These are phyloP conservation scores for Phaffia tasmanica DNA, from an alignment of 768 basidiomycete genomes.

Conservation along the genomic window DNA sequence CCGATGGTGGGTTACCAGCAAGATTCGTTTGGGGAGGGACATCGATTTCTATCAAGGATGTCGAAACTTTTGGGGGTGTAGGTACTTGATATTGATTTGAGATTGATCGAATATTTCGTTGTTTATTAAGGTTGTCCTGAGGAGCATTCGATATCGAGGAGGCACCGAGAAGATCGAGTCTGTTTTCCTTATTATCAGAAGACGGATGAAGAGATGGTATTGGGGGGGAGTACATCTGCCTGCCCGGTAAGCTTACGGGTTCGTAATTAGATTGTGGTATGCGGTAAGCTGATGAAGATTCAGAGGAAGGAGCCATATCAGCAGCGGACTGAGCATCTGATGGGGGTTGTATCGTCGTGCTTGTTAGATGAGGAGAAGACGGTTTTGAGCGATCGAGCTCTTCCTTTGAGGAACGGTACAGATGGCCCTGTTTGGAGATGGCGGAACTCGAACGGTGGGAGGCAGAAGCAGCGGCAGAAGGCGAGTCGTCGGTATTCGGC, in stretches of 20 bases:
- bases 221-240: not conserved
- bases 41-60: constrained; percentile 10
- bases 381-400: too few relatives aligned
- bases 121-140: not conserved
- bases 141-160: not conserved
- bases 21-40: not conserved
- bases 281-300: too few relatives aligned
- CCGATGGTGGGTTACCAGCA: not conserved
- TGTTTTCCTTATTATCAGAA: not conserved
- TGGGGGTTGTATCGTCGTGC: too few relatives aligned
- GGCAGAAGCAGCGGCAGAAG: too few relatives aligned
- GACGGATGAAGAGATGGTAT: not conserved
- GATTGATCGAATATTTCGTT: not conserved
- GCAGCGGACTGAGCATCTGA: too few relatives aligned
- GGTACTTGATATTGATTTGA: not conserved
- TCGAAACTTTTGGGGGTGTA: constrained; percentile 13
- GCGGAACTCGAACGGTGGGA: too few relatives aligned
- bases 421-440: too few relatives aligned
- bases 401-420: too few relatives aligned
- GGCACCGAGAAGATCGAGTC: not conserved
- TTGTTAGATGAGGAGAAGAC: too few relatives aligned
- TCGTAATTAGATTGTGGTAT: not conserved
- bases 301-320: too few relatives aligned
- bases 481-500: too few relatives aligned
- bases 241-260: not conserved